Evolutionary conservation across 23 red algal species (phyloP).

Genomic region (Rhodosorus marinus): DNA sequence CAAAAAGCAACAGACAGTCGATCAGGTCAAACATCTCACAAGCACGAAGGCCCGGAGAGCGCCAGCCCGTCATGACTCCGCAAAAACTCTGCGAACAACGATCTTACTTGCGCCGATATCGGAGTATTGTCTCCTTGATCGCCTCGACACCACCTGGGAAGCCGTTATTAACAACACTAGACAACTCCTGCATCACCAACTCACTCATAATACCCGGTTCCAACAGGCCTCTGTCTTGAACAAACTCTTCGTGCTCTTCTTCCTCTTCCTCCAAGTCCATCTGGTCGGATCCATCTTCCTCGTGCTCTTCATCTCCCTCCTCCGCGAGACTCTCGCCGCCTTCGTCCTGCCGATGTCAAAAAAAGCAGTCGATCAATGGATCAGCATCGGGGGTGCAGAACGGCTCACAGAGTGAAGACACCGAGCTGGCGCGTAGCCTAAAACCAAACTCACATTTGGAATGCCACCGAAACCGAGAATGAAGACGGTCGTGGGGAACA

Average conservation of each 20-base stretch:
- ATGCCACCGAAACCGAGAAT: background rate
- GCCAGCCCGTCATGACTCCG: no score
- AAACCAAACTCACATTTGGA: constrained; percentile 4
- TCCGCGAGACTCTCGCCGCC: background rate
- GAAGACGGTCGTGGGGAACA: constrained; percentile 2
- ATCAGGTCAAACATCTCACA: no score
- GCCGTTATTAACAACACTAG: no score
- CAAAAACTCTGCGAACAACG: no score
- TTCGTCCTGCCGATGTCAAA: background rate
- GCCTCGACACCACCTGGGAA: no score
- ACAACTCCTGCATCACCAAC: no score
- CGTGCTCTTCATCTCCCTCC: constrained; percentile 5
- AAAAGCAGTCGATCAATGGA: background rate
- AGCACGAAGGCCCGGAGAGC: no score
- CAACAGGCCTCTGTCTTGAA: background rate
- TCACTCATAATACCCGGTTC: no score
- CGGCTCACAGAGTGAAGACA: constrained; percentile 5
- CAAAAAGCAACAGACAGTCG: no score
- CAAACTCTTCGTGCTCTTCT: background rate
- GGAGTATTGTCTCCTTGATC: no score
- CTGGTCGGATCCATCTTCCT: background rate
- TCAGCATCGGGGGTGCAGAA: no score
- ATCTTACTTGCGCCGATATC: no score
- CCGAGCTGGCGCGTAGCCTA: constrained; percentile 14
- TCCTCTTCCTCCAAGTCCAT: constrained; percentile 1